These are phyloP conservation scores for Streptanthus diversifolius DNA, from an alignment of 345 rosid genomes.

Conservation along the genomic window DNA sequence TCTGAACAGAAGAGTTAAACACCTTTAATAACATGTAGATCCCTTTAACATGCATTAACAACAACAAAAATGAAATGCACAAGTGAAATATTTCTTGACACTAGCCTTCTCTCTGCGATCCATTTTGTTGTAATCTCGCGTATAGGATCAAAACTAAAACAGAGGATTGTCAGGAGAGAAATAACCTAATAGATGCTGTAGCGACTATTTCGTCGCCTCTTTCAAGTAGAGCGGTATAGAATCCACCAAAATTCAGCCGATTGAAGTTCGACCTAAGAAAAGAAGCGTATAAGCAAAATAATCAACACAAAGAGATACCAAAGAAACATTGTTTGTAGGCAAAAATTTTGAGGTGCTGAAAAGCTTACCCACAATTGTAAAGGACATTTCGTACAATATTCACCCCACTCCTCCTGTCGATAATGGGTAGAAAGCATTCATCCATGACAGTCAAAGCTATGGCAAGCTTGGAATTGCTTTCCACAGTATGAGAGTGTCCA, in stretches of 20 bases:
- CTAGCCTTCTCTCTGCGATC: conserved; percentile 1
- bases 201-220: conserved; percentile 89
- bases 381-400: conserved; percentile 72
- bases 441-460: conserved; percentile 76
- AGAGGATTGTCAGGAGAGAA: neutral
- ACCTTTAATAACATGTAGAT: neutral
- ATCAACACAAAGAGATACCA: neutral
- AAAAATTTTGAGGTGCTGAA: neutral
- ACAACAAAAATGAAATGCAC: neutral
- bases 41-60: neutral
- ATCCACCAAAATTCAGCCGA: conserved; percentile 69
- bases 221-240: conserved; percentile 74
- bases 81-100: neutral
- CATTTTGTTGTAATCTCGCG: neutral
- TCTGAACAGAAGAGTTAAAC: conserved; percentile 38
- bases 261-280: conserved; percentile 69
- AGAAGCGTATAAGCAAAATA: neutral
- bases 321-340: neutral
- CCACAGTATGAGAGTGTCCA: conserved; percentile 53
- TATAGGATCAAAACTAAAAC: neutral
- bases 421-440: conserved; percentile 86
- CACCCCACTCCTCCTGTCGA: conserved; percentile 76
- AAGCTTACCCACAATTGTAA: conserved; percentile 71
- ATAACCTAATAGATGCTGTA: conserved; percentile 77
- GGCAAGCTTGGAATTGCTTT: conserved; percentile 78